These are phyloP conservation scores for Sphenostylis stenocarpa DNA, from an alignment of 306 rosid species.

Conservation along the genomic window DNA sequence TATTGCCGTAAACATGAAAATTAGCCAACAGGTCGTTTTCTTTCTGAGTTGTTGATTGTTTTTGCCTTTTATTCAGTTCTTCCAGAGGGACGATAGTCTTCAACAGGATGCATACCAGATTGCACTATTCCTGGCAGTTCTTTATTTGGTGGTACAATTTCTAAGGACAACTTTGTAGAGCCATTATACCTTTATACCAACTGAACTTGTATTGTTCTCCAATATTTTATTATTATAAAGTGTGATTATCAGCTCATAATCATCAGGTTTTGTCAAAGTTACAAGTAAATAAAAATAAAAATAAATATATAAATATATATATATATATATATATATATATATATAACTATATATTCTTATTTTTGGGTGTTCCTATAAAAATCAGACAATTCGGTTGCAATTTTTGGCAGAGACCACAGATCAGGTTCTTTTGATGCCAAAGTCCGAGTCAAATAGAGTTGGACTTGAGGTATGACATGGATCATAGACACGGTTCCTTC, in stretches of 20 bases:
- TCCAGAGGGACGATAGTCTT: constrained; percentile 74
- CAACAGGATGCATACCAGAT: constrained; percentile 87
- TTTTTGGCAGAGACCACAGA: neutral
- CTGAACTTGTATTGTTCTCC: constrained; percentile 1
- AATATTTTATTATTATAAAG: constrained; percentile 8
- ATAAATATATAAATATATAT: too few species aligned
- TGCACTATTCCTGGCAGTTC: constrained; percentile 65
- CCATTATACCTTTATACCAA: constrained; percentile 1
- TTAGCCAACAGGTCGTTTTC: neutral
- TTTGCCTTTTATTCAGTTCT: constrained; percentile 60
- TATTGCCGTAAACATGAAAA: neutral
- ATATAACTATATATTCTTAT: neutral
- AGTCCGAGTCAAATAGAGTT: too few species aligned
- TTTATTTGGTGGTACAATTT: constrained; percentile 80
- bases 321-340: too few species aligned
- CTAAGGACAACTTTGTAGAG: constrained; percentile 66
- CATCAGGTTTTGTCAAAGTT: constrained; percentile 26
- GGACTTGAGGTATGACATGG: too few species aligned
- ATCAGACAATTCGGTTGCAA: neutral
- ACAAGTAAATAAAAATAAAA: too few species aligned
- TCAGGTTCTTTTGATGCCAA: neutral
- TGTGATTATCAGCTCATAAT: constrained; percentile 23
- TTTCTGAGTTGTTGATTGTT: constrained; percentile 18
- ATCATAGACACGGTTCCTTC: too few species aligned
- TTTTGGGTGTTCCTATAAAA: neutral